phyloP scores from a whole-genome alignment of 2,329 filamentous ascomycete species.

The Verticillium isaacii region DNA sequence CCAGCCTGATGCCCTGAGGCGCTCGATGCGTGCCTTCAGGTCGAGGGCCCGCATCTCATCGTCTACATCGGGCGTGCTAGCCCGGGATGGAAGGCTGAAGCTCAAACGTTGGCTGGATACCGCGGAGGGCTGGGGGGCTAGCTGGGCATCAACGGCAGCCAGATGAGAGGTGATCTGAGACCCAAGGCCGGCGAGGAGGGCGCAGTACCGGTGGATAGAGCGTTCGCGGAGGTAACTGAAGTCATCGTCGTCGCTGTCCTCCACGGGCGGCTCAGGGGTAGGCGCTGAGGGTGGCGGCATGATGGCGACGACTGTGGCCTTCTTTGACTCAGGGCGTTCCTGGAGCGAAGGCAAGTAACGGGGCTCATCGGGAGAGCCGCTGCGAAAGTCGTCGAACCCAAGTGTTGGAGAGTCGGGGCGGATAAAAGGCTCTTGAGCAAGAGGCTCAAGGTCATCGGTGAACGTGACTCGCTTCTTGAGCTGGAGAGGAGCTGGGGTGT shows the following conservation, averaged over 20 bases:
- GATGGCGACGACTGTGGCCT: conserved; percentile 13
- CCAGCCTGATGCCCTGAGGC: conserved; percentile 50
- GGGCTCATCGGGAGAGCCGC: background rate
- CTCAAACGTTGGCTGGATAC: conserved; percentile 9
- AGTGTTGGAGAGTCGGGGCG: conserved; percentile 58
- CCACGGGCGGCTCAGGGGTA: conserved; percentile 8
- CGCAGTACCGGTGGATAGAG: conserved; percentile 44
- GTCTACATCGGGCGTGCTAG: conserved; percentile 12
- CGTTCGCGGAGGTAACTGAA: conserved; percentile 34
- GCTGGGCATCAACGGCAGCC: conserved; percentile 36
- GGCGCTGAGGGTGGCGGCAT: conserved; percentile 9
- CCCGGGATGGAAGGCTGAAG: conserved; percentile 7
- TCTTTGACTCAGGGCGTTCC: conserved; percentile 7
- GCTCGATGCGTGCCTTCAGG: conserved; percentile 47
- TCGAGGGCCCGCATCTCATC: conserved; percentile 35
- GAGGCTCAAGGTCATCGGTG: conserved; percentile 27
- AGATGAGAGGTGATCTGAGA: conserved; percentile 45
- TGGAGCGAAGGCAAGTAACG: conserved; percentile 8
- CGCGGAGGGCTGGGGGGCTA: conserved; percentile 17
- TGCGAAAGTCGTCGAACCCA: conserved; percentile 35
- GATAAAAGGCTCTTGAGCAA: conserved; percentile 38
- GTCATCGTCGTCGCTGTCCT: conserved; percentile 7
- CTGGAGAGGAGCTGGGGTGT: conserved; percentile 10
- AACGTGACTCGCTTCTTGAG: conserved; percentile 36
- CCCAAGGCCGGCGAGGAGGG: conserved; percentile 41